A percentile compares a stretch with the other conserved stretches of the same genome.
Evolutionary conservation across 805 yeast genomes (phyloP).

Genomic region (Saccharomycopsis oosterbeekiorum): DNA sequence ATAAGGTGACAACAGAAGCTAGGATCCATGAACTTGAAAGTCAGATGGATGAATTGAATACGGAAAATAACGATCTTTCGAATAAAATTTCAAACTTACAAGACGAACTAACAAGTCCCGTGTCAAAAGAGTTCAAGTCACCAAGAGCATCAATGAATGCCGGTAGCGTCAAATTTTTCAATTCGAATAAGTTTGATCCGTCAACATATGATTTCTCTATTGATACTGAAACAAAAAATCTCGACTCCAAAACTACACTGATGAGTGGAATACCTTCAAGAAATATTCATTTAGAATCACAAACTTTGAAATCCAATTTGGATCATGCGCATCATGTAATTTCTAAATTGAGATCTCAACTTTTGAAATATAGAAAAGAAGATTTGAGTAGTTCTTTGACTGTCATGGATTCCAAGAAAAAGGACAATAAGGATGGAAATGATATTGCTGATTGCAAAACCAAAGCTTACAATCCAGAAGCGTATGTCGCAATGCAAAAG

Average conservation of each 20-base stretch:
- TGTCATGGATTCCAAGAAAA: background rate
- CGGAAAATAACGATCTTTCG: constrained; percentile 55
- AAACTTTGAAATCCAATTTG: constrained; percentile 55
- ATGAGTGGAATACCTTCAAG: constrained; percentile 30
- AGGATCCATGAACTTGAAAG: constrained; percentile 41
- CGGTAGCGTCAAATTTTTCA: constrained; percentile 22
- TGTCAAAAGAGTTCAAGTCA: background rate
- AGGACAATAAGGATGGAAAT: background rate
- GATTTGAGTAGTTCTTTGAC: background rate
- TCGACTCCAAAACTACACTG: constrained; percentile 30
- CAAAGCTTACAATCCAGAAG: background rate
- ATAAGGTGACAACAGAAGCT: constrained; percentile 28
- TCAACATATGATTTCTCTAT: background rate
- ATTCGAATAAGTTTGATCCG: constrained; percentile 25
- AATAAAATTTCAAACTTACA: constrained; percentile 25
- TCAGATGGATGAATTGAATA: constrained; percentile 51
- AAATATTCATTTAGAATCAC: constrained; percentile 46
- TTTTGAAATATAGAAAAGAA: constrained; percentile 29
- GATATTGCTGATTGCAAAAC: background rate
- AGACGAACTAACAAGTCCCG: background rate
- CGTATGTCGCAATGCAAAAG: background rate
- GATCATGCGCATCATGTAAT: constrained; percentile 56
- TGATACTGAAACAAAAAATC: constrained; percentile 19
- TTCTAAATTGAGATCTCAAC: constrained; percentile 43
- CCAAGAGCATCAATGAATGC: constrained; percentile 7